Evolutionary conservation across 2,329 filamentous ascomycete species (phyloP).

Genomic region (Fusarium paranaense): DNA sequence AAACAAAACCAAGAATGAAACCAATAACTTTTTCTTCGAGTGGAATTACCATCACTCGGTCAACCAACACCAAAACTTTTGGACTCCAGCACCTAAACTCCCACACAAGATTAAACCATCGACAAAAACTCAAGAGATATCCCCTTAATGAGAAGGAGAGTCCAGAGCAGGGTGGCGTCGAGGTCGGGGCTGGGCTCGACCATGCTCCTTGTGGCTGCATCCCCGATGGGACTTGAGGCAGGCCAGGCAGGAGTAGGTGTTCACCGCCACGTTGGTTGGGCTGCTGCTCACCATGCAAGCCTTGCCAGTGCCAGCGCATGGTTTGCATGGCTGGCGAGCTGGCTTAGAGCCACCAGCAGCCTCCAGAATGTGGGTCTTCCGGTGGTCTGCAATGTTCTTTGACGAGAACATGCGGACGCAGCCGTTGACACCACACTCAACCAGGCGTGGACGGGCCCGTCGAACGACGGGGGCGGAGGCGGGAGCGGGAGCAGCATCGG

Average conservation of each 20-base stretch:
- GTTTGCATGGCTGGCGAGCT: not conserved
- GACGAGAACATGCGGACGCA: not conserved
- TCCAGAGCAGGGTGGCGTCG: not conserved
- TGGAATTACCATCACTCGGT: not conserved
- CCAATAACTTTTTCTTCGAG: not conserved
- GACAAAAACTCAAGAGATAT: no score
- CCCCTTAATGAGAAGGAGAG: not conserved
- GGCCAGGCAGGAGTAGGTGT: not conserved
- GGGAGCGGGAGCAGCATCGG: not conserved
- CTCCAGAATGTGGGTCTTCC: not conserved
- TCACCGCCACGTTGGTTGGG: not conserved
- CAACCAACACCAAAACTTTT: not conserved
- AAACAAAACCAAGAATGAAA: not conserved
- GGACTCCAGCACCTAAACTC: not conserved
- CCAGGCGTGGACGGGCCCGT: not conserved
- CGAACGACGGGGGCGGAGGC: not conserved
- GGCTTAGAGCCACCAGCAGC: not conserved
- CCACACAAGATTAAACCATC: no score
- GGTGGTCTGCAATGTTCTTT: not conserved
- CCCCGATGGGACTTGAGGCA: not conserved
- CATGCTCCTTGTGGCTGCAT: not conserved
- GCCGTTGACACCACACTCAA: not conserved
- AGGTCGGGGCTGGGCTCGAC: not conserved
- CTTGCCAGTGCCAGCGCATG: not conserved
- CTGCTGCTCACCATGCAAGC: not conserved